Evolutionary conservation across 73 alveolate genomes (phyloP), one percentile per base, ranked within the genome.

Genomic region (Stentor coeruleus): DNA sequence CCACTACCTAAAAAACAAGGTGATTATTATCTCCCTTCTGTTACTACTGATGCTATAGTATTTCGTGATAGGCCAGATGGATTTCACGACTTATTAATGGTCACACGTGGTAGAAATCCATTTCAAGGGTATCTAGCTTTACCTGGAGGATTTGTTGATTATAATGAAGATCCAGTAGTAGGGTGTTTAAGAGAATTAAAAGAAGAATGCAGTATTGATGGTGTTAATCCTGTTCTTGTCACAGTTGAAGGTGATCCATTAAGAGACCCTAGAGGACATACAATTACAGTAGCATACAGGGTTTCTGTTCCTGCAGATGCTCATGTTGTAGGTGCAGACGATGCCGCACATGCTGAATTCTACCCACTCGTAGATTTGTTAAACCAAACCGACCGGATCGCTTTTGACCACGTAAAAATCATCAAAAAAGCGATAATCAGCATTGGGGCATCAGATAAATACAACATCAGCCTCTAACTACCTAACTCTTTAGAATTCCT

Each of bases 91-190:
- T 88, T 96, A 0, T 81, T 96, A 42, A 66, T 96, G 90, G 93
- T 96, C 76, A 96, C 97, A 14, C 91, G 99, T 73, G 96, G 95
- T 3, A 79, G 84, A 33, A 87, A 81, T 59, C 99, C 99, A 26
- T 91, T 74, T 76, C 82, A 89, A 58, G 99, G 98, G 3, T 76
- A 84, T 80, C 89, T 89, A 77, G 99, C 99, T 3, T 96, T 94
- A 89, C 99, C 99, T n/a, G 99, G 99, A 35, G 99, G 99, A 31
- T 95, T 92, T 93, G 97, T 97, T 0, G 99, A 97, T 74, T 96
- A 97, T 85, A 94, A 94, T 33, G 99, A 97, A 91, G 98, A 97
- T 81, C 99, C 99, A 14, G 85, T 75, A 42, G 83, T 74, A 38
- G 98, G 98, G 38, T 90, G 97, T 74, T 74, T 96, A 59, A 93